Conservation (phyloP, 2,329 filamentous ascomycete genomes). For the Mariannaea elegans region DNA sequence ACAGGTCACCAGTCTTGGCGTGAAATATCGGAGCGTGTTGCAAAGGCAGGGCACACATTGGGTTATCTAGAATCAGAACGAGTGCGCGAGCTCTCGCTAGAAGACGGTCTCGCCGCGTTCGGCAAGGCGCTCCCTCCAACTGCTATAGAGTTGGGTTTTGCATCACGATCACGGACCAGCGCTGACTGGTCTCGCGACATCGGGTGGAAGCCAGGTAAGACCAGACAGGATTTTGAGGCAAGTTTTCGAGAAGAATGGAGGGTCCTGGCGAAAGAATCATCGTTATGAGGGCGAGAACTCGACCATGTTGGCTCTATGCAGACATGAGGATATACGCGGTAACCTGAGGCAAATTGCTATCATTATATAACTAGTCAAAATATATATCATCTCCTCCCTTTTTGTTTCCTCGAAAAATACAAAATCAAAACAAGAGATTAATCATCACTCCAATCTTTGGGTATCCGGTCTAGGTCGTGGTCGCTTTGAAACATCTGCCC, state of each 20-base stretch:
- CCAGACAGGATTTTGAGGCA: constrained; percentile 37
- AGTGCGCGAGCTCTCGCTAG: constrained; percentile 39
- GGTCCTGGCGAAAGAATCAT: background rate
- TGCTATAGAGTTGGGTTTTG: constrained; percentile 45
- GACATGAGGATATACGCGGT: background rate
- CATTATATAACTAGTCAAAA: too few species aligned
- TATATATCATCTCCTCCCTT: too few species aligned
- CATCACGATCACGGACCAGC: constrained; percentile 35
- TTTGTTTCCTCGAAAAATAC: too few species aligned
- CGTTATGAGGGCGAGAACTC: background rate
- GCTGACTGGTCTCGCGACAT: constrained; percentile 37
- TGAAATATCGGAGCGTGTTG: constrained; percentile 48
- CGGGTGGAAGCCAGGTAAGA: constrained; percentile 46
- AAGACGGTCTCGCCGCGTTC: constrained; percentile 34
- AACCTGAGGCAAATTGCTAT: too few species aligned
- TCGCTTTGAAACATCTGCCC: background rate
- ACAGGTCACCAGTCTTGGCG: constrained; percentile 52
- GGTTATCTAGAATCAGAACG: constrained; percentile 42
- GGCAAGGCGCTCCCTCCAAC: constrained; percentile 30
- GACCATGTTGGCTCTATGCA: background rate
- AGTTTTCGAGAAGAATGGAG: constrained; percentile 34
- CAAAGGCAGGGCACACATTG: constrained; percentile 41
- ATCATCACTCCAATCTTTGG: too few species aligned
- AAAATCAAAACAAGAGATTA: too few species aligned
- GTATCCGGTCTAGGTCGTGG: too few species aligned